Evolutionary conservation across 2,329 filamentous ascomycete species (phyloP), one percentile per base, ranked within the genome.

Genomic region (Aureobasidium melanogenum): DNA sequence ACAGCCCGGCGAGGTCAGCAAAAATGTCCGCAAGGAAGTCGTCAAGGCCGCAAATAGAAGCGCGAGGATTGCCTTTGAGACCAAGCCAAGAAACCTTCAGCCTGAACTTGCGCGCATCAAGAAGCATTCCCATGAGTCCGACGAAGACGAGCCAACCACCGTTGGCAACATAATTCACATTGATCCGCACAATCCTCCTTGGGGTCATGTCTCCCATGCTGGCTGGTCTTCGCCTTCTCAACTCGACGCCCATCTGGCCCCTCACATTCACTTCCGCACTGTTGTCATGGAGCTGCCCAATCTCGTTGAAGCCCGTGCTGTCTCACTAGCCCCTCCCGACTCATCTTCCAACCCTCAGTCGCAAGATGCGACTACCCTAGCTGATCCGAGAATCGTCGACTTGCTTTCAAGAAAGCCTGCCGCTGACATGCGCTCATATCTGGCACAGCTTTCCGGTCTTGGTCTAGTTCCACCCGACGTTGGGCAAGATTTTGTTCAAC

Each of bases 291-390:
- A 97, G 73, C 80, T 99, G 26, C 90, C 92, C 1, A 88, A 95
- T 70, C 80, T 97, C 30, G 89, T 97, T 64, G 93, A 97, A 76
- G 93, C 90, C 10, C 93, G 93, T 72, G 93, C 91, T 0, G 84
- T 97, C n/a, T 91, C 89, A 0, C 82, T 96, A 39, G 90, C 88
- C 0, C 90, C 87, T 65, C 76, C 79, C 6, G 73, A 82, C 67
- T 78, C 80, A 4, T 72, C 75, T 3, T 68, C 70, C 10, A 65
- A 79, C 76, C 38, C 68, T 69, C 19, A 73, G 73, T 3, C 64
- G 14, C 61, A 76, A 75, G 17, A 69, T 63, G 64, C 72, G 55
- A 60, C 73, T 66, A 66, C 74, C 64, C 65, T 73, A 63, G 82
- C 88, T 1, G 87, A 92, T 67, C 78, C 83, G 12, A 82, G 86